These are phyloP conservation scores for Telfairia occidentalis DNA, from an alignment of 331 rosid species.

Conservation along the genomic window DNA sequence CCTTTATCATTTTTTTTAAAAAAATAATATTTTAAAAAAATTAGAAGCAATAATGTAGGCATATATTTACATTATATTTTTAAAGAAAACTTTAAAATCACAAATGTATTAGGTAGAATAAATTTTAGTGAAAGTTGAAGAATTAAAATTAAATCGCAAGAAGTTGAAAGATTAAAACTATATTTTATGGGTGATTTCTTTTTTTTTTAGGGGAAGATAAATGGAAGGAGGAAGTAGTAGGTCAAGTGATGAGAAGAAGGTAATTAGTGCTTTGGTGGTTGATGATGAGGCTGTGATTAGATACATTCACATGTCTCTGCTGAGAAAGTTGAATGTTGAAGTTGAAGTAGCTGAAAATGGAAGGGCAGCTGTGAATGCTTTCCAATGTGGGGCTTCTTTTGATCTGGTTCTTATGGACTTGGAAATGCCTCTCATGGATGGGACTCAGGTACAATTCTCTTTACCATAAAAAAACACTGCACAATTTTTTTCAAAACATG, in stretches of 20 bases:
- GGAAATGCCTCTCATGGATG: slow-evolving; percentile 28
- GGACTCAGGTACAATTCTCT: slow-evolving; percentile 16
- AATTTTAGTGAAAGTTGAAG: too few species aligned
- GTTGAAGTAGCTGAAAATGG: slow-evolving; percentile 16
- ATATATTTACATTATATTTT: too few species aligned
- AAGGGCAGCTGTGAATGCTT: slow-evolving; percentile 17
- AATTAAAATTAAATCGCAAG: too few species aligned
- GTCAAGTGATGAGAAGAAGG: background rate
- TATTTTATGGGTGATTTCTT: background rate
- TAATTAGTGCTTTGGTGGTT: slow-evolving; percentile 11
- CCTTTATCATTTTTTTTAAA: too few species aligned
- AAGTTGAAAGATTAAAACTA: background rate
- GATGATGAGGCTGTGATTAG: slow-evolving; percentile 15
- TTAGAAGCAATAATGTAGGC: too few species aligned
- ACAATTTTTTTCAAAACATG: too few species aligned
- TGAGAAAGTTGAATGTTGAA: background rate
- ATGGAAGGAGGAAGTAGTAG: background rate
- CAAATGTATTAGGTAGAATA: too few species aligned
- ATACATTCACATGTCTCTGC: slow-evolving; percentile 3
- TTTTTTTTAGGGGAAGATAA: background rate
- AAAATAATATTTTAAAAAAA: too few species aligned
- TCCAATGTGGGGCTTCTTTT: slow-evolving; percentile 20
- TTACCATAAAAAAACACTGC: too few species aligned
- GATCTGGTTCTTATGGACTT: slow-evolving; percentile 26
- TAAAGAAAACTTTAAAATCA: too few species aligned